Evolutionary conservation across 2,329 filamentous ascomycete genomes (phyloP).

Genomic region (Pseudocercospora musae): DNA sequence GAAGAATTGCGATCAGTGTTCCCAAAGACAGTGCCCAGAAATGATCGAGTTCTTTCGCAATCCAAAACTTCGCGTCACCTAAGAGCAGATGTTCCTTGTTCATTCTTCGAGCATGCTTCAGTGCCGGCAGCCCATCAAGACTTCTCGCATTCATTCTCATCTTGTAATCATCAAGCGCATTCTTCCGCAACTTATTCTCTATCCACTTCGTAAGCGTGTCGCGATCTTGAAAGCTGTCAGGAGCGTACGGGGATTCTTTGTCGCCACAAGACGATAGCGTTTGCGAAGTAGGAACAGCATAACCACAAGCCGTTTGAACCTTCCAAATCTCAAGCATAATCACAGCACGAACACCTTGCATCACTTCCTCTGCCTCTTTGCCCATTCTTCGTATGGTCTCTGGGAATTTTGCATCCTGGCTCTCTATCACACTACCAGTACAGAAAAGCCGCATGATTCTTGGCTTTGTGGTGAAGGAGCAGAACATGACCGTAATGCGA

Average conservation of each 20-base stretch:
- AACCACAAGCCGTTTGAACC: slow-evolving; percentile 27
- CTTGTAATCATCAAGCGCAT: not conserved
- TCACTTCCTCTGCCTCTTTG: slow-evolving; percentile 27
- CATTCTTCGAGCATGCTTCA: not conserved
- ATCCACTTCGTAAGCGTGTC: not conserved
- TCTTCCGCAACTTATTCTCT: not conserved
- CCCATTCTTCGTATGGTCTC: slow-evolving; percentile 17
- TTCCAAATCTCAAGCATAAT: slow-evolving; percentile 61
- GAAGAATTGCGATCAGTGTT: not conserved
- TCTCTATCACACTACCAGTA: slow-evolving; percentile 57
- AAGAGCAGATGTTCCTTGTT: not conserved
- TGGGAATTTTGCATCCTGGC: slow-evolving; percentile 47
- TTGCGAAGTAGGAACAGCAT: not conserved
- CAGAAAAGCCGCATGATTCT: slow-evolving; percentile 65
- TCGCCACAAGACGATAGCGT: not conserved
- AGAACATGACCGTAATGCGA: slow-evolving; percentile 55
- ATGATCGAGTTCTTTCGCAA: not conserved
- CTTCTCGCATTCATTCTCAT: not conserved
- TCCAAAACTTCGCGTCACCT: not conserved
- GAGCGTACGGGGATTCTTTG: not conserved
- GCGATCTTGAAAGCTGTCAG: not conserved
- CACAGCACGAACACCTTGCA: slow-evolving; percentile 57
- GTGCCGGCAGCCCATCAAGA: not conserved
- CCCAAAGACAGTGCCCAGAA: not conserved
- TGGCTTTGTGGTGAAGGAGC: slow-evolving; percentile 57